Conservation (phyloP, 2,329 filamentous ascomycete species). For the Coccinonectria pachysandricola region DNA sequence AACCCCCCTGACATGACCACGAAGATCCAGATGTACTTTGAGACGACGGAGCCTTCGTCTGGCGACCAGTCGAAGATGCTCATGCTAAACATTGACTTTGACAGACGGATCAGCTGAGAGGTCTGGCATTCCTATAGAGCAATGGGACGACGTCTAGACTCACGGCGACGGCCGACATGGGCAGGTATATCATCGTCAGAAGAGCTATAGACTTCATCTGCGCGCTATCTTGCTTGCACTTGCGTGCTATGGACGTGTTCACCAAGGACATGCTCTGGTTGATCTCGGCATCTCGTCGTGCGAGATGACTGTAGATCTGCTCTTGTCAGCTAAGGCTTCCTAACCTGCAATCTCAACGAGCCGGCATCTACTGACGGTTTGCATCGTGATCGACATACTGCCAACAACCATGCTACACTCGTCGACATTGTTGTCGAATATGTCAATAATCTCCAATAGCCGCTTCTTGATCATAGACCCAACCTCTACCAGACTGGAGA, state of each 20-base stretch:
- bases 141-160: neutral
- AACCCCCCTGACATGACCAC: constrained; percentile 2
- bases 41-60: constrained; percentile 1
- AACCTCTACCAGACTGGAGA: neutral
- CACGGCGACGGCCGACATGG: constrained; percentile 4
- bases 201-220: constrained; percentile 6
- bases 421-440: constrained; percentile 4
- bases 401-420: constrained; percentile 3
- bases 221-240: constrained; percentile 4
- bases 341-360: neutral
- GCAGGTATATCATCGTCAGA: constrained; percentile 4
- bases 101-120: neutral
- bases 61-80: constrained; percentile 3
- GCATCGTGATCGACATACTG: constrained; percentile 3
- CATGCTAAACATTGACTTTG: constrained; percentile 4
- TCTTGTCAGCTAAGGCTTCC: neutral
- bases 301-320: constrained; percentile 5
- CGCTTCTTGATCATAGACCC: constrained; percentile 2
- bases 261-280: constrained; percentile 1
- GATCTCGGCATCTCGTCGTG: constrained; percentile 1
- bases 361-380: constrained; percentile 1
- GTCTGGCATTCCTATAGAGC: too few species aligned
- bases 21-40: constrained; percentile 5
- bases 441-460: constrained; percentile 2
- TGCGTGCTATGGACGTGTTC: constrained; percentile 2